Percentiles rank a stretch among this genome's conserved stretches.
phyloP scores from a whole-genome alignment of 139 green algal species.

The Micractinium conductrix region DNA sequence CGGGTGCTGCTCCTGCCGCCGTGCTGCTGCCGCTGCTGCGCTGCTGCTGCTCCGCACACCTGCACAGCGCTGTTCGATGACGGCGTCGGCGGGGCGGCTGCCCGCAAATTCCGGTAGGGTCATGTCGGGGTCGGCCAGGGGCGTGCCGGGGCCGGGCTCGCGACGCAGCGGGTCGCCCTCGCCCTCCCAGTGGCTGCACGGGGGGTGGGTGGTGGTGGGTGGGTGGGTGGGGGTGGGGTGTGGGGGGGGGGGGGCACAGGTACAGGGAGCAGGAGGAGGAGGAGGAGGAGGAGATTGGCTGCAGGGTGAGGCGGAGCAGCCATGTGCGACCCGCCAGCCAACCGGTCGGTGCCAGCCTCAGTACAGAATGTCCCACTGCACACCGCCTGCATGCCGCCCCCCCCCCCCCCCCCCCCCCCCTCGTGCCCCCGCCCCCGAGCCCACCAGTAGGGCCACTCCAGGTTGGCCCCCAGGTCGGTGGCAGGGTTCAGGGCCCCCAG shows the following conservation, averaged over 20 bases:
- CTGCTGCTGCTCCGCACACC: too few relatives aligned
- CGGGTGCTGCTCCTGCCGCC: too few relatives aligned
- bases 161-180: conserved; percentile 1
- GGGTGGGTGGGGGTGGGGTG: background rate
- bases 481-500: background rate
- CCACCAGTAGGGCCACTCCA: conserved; percentile 47
- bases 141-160: conserved; percentile 6
- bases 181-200: conserved; percentile 8
- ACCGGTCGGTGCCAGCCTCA: too few relatives aligned
- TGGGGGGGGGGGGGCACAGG: too few relatives aligned
- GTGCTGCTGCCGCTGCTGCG: too few relatives aligned
- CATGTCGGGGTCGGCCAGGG: conserved; percentile 1
- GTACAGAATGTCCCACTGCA: background rate
- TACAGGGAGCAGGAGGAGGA: too few relatives aligned
- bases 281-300: too few relatives aligned
- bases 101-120: background rate
- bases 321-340: background rate
- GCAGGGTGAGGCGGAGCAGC: too few relatives aligned
- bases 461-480: too few relatives aligned
- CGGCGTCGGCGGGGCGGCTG: background rate
- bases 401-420: background rate
- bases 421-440: conserved; percentile 34
- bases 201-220: background rate
- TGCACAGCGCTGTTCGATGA: background rate
- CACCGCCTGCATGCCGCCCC: too few relatives aligned